Evolutionary conservation across 225 moss, liverwort and hornwort genomes (phyloP), one percentile per base, ranked within the genome.

Genomic region (Pseudisothecium myosuroides): DNA sequence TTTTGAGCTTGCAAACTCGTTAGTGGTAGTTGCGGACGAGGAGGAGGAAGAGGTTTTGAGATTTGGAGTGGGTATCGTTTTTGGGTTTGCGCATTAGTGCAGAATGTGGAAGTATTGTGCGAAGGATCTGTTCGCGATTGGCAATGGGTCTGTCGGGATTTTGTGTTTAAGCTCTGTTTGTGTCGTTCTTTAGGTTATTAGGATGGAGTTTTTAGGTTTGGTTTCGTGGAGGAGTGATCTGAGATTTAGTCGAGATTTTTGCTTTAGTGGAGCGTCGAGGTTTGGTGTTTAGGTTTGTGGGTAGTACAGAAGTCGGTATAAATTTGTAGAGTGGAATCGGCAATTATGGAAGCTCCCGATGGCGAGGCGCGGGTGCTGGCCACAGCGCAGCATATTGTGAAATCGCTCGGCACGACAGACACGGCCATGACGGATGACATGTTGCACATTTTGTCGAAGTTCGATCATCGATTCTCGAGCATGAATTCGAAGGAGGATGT

Each of bases 301-400:
- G 59, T 55, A 69, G 54, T 52, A 7, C 32, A 43, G 31, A 73
- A 76, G 80, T 82, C 60, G 65, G 82, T 81, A 50, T 32, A 20
- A 76, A n/a, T 91, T 41, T 67, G 80, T 63, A 6, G 24, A 80
- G 73, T 61, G 59, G 36, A 49, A 20, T 50, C 37, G 34, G 26
- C 47, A 71, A 68, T 84, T 34, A 98, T 98, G 98, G 98, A 94
- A 84, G 96, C 94, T 89, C 95, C 87, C 54, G 96, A 98, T 92
- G 98, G 95, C 85, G 98, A 97, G 94, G 96, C 96, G 90, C 93
- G 98, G 90, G 96, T 98, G 91, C 93, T 98, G 87, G 95, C 96
- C 26, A 98, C 97, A 64, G 98, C 97, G 79, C 98, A 97, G 82
- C 96, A 95, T 64, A 98, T 98, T 21, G 96, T 98, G 95, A 97